Percentiles rank a stretch among this genome's conserved stretches.
Conservation (phyloP, 169 alveolate species). For the Eimeria maxima region DNA sequence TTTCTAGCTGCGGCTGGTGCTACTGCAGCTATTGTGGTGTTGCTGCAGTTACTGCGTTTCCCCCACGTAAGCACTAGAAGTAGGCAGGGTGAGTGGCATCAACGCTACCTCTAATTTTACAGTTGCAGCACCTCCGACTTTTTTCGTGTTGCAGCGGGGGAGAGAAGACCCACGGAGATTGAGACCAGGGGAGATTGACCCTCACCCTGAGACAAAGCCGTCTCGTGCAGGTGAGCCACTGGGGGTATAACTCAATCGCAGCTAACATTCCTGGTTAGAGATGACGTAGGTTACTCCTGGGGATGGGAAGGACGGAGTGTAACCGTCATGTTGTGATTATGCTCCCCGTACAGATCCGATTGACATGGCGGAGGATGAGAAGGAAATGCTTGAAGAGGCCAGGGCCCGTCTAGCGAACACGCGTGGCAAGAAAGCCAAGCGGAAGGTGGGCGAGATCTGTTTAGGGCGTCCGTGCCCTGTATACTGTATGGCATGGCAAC, state of each 20-base stretch:
- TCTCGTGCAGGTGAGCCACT: conserved; percentile 93
- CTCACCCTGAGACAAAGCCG: conserved; percentile 99
- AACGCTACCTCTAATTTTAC: not conserved
- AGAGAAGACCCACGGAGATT: conserved; percentile 97
- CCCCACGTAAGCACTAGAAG: not conserved
- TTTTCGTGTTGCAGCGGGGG: conserved; percentile 61
- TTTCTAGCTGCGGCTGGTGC: not conserved
- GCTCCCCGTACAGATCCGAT: conserved; percentile 84
- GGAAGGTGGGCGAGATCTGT: conserved; percentile 91
- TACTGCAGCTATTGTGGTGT: not conserved
- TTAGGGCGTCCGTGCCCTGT: not conserved
- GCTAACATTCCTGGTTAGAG: not conserved
- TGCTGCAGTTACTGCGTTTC: not conserved
- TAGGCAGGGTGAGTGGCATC: not conserved
- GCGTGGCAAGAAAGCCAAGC: conserved; percentile 99
- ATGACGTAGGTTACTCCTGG: too few species aligned
- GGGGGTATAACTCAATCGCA: not conserved
- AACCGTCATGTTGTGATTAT: not conserved
- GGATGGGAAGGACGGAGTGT: not conserved
- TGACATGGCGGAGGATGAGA: conserved; percentile 99
- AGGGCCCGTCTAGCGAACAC: conserved; percentile 99
- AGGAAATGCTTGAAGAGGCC: conserved; percentile 98
- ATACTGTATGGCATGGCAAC: not conserved
- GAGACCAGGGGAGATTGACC: conserved; percentile 99
- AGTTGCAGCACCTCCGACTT: not conserved